Evolutionary conservation across 2,329 filamentous ascomycete genomes (phyloP).

Genomic region (Epichloe scottii): DNA sequence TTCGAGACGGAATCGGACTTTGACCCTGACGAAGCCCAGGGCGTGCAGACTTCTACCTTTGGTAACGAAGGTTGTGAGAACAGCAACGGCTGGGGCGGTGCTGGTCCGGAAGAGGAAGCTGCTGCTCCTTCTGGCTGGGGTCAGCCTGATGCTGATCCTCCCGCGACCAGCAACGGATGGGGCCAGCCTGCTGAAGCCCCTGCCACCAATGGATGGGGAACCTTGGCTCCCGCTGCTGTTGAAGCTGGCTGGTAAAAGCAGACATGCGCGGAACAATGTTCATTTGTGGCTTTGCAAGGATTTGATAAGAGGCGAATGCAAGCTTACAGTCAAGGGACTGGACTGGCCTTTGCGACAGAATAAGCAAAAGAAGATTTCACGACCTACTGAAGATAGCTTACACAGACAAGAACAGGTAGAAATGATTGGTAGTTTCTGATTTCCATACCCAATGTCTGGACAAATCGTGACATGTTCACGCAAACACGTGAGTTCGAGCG

Average conservation of each 20-base stretch:
- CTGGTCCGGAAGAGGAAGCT: not conserved
- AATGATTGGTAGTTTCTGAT: not conserved
- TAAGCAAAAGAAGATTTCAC: not conserved
- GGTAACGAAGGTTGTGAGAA: slow-evolving; percentile 8
- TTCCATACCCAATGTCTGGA: not conserved
- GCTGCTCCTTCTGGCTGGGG: slow-evolving; percentile 7
- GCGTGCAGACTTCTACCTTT: not conserved
- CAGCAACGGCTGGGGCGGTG: slow-evolving; percentile 5
- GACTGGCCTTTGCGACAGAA: not conserved
- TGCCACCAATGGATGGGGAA: not conserved
- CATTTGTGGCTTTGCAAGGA: not conserved
- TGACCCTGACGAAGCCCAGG: slow-evolving; percentile 23
- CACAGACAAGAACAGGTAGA: not conserved
- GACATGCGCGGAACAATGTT: not conserved
- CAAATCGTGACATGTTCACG: not conserved
- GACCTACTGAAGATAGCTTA: not conserved
- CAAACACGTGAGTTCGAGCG: not conserved
- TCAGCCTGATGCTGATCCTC: not conserved
- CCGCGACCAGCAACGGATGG: slow-evolving; percentile 1
- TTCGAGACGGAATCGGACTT: slow-evolving; percentile 45
- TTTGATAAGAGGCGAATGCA: not conserved
- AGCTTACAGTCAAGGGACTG: not conserved
- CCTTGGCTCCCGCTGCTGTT: not conserved
- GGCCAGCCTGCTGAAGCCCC: not conserved
- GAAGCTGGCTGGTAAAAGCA: not conserved